Base-by-base conservation (phyloP, 139 green algal genomes). In the Spirogloea muscicola region DNA sequence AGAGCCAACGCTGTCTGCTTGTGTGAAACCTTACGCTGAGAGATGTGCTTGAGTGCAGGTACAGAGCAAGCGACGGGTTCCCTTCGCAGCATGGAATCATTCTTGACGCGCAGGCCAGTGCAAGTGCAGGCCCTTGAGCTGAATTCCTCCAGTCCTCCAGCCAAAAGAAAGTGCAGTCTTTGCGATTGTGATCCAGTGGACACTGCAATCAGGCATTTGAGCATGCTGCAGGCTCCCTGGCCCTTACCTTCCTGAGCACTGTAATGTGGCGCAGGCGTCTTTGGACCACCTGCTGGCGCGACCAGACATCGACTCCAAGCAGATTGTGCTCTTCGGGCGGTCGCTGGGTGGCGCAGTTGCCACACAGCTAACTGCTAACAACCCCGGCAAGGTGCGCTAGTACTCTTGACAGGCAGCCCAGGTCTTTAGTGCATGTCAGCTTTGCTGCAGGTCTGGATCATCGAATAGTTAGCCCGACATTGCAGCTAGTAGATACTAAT, bases 311-410 rank as follows among this genome's bases (percentile, higher is more conserved):
- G 67, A 86, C 43, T 1, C 18, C 3, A 79, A 84, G 16, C 51
- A 41, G 18, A 63, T 86, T 5, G 58, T 80, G 10, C 43, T 81
- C 7, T 85, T 86, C 43, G 80, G 80, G 1, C 42, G 69, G 33
- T 86, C 79, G 5, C 37, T 86, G 33, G 80, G 80, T 29, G 80
- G 80, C 1, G 80, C 80, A 1, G 80, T 86, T 3, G 80, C 52
- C 4, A 40, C 81, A 1, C 44, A 85, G 18, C 46, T 82, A 1
- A 61, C 41, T 0, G 34, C 40, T 34, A 55, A 65, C 38, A 86
- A 84, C 70, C 58, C 64, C 9, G 2, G 66, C 7, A 79, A 82
- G 74, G 74, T 82, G 4, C 43, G 46, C 16, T 58, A 3, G 3
- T 25, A 3, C 2, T 58, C n/a, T n/a, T n/a, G n/a, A n/a, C n/a